Base-by-base conservation (phyloP, 164 flowering plant genomes). In the Liquidambar formosana region DNA sequence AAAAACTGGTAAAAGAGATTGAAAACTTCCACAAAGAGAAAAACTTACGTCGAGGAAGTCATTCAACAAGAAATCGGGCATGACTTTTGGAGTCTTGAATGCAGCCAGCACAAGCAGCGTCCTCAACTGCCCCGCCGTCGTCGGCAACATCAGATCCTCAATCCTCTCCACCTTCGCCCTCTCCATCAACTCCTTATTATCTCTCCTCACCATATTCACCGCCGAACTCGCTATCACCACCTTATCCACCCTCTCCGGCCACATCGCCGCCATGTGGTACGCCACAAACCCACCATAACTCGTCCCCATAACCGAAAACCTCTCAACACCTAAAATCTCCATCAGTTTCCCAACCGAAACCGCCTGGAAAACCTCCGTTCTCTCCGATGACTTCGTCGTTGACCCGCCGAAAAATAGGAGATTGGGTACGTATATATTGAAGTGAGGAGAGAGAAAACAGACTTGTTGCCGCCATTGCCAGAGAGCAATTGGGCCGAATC, bases 211-310 rank as follows among this genome's bases (percentile, higher is more conserved):
- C 87, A 67, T 78, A 51, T 83, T 86, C 13, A 89, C 79, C 8
- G 82, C 97, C 0, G 96, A 84, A 75, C 96, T 86, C 2, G 90
- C 89, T 0, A 94, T 80, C 70, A 91, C 86, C 65, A 91, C 91
- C 72, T 77, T 86, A 72, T 86, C 93, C 57, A 91, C 84, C 51
- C 77, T 72, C 61, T 90, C 96, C 57, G 79, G 83, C 74, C 64
- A 86, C 78, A 81, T 67, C 64, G 57, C 71, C 38, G 90, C 97
- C 87, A 93, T 48, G 21, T 78, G 75, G 68, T 93, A 93, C 59
- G 91, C 85, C 67, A 93, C 88, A 23, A 88, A 77, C 60, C 93
- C 89, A 8, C 90, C 87, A 63, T 87, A 83, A 78, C 91, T 87
- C 23, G 88, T 81, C 43, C 89, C 89, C 71, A 77, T 44, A 5